These are phyloP conservation scores for Erodium maritimum DNA, from an alignment of 345 rosid species.

Conservation along the genomic window DNA sequence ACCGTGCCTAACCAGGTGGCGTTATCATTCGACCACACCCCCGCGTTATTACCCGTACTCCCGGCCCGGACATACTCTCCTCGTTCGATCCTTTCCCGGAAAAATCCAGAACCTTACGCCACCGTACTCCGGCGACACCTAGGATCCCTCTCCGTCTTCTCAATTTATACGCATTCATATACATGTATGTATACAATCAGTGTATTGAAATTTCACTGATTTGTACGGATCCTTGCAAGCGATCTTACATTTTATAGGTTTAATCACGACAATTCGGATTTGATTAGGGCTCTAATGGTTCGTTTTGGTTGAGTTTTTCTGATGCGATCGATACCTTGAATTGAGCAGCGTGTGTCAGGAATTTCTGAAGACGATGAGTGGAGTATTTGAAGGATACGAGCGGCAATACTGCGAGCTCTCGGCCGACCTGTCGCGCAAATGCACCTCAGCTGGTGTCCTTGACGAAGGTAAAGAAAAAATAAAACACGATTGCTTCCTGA, in stretches of 20 bases:
- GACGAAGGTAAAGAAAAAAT: constrained; percentile 41
- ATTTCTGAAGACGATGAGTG: constrained; percentile 34
- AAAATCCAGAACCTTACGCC: not conserved
- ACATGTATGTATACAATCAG: not conserved
- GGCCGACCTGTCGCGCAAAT: constrained; percentile 41
- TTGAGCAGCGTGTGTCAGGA: not conserved
- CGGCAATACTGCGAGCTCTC: constrained; percentile 60
- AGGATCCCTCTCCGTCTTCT: not conserved
- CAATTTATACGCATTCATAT: too few species aligned
- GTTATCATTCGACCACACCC: not conserved
- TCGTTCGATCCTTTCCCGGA: not conserved
- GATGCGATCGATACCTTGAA: not conserved
- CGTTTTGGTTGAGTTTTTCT: not conserved
- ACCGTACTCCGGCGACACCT: not conserved
- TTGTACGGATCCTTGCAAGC: not conserved
- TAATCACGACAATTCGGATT: not conserved
- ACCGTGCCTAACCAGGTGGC: not conserved
- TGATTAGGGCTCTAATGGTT: not conserved
- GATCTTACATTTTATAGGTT: not conserved
- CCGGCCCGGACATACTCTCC: not conserved
- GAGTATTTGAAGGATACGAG: constrained; percentile 46
- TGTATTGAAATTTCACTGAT: too few species aligned
- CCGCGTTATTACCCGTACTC: not conserved
- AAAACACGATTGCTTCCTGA: not conserved
- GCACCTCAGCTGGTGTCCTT: constrained; percentile 34